A percentile compares a stretch with the other conserved stretches of the same genome.
Evolutionary conservation across 371 early-diverging fungal genomes (phyloP).

Genomic region (Fennellomyces sp.): DNA sequence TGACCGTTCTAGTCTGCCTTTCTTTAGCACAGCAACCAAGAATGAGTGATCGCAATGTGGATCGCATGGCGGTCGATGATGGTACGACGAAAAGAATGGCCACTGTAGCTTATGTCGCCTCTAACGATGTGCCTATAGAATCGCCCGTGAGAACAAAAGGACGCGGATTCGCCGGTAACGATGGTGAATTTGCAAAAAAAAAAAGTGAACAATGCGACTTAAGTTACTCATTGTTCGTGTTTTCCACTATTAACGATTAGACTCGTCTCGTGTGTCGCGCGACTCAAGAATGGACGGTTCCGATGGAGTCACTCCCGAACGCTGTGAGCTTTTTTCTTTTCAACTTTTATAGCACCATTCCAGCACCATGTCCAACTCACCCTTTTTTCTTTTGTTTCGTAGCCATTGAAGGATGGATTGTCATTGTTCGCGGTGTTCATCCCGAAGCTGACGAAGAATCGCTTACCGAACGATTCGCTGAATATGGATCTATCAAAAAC

Average conservation of each 20-base stretch:
- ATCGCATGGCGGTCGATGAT: slow-evolving; percentile 64
- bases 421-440: slow-evolving; percentile 89
- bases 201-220: too few species aligned
- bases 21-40: not conserved
- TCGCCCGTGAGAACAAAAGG: slow-evolving; percentile 35
- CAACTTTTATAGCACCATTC: too few species aligned
- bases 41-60: slow-evolving; percentile 52
- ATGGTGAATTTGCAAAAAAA: slow-evolving; percentile 10
- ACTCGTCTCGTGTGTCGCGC: not conserved
- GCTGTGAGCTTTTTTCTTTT: slow-evolving; percentile 53
- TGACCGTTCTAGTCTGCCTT: not conserved
- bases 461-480: slow-evolving; percentile 84
- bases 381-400: slow-evolving; percentile 2
- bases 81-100: slow-evolving; percentile 28
- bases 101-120: not conserved
- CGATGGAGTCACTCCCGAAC: slow-evolving; percentile 45
- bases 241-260: not conserved
- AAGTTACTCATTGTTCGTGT: too few species aligned
- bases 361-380: too few species aligned
- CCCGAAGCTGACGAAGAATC: slow-evolving; percentile 95
- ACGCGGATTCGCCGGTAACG: slow-evolving; percentile 29
- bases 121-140: slow-evolving; percentile 11
- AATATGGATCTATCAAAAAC: slow-evolving; percentile 88
- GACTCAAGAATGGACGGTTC: slow-evolving; percentile 15
- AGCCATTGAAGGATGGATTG: slow-evolving; percentile 96